These are phyloP conservation scores for Hypsizygus marmoreus DNA, from an alignment of 768 basidiomycete species.

Conservation along the genomic window DNA sequence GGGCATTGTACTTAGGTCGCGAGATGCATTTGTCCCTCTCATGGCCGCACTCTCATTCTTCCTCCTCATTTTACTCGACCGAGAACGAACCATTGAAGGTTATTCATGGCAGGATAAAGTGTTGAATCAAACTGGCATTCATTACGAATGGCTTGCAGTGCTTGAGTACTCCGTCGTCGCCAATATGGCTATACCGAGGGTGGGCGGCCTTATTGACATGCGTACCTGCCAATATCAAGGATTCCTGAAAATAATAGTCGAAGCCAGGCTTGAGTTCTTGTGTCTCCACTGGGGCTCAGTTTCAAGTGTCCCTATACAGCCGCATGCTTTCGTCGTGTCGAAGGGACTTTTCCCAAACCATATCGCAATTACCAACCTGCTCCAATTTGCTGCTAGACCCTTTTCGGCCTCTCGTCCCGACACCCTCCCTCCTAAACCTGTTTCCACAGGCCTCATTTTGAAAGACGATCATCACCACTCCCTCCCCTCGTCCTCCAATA, in stretches of 20 bases:
- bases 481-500: too few species aligned
- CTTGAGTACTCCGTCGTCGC: constrained; percentile 12
- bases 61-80: background rate
- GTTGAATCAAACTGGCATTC: background rate
- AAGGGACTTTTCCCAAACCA: background rate
- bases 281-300: constrained; percentile 1
- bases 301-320: background rate
- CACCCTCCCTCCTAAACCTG: too few species aligned
- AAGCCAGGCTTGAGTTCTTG: background rate
- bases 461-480: too few species aligned
- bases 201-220: constrained; percentile 14
- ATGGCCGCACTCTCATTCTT: constrained; percentile 13
- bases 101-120: constrained; percentile 12
- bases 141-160: constrained; percentile 10
- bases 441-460: too few species aligned
- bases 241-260: background rate
- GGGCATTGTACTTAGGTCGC: background rate
- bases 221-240: background rate
- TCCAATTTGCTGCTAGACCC: too few species aligned
- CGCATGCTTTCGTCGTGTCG: background rate
- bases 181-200: background rate
- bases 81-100: background rate
- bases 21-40: constrained; percentile 16
- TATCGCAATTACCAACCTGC: background rate
- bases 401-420: too few species aligned